phyloP scores from a whole-genome alignment of 2,329 filamentous ascomycete species.

The Xylariaceae sp. region DNA sequence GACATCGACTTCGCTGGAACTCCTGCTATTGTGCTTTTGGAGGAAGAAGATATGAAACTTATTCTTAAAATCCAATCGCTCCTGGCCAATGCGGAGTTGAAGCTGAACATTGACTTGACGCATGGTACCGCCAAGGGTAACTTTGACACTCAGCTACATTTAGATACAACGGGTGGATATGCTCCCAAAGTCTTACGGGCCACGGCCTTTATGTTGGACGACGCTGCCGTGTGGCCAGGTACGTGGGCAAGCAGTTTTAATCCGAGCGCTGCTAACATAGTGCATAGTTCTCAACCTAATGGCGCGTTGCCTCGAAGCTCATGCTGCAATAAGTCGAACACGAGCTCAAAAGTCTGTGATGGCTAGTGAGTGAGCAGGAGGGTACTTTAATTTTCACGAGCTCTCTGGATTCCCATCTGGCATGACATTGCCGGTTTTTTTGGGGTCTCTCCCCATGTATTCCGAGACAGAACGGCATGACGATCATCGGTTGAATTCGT shows the following conservation, averaged over 20 bases:
- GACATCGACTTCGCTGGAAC: slow-evolving; percentile 73
- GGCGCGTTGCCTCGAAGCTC: slow-evolving; percentile 50
- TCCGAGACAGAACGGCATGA: background rate
- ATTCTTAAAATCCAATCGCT: slow-evolving; percentile 78
- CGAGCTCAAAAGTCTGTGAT: slow-evolving; percentile 50
- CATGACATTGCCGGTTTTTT: background rate
- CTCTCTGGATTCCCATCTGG: background rate
- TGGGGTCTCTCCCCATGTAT: background rate
- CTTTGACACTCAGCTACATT: slow-evolving; percentile 50
- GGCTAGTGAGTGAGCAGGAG: slow-evolving; percentile 33
- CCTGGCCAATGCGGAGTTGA: slow-evolving; percentile 68
- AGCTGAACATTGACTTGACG: slow-evolving; percentile 58
- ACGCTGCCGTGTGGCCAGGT: slow-evolving; percentile 90
- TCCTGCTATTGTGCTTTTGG: slow-evolving; percentile 81
- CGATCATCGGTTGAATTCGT: background rate
- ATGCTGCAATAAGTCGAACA: slow-evolving; percentile 47
- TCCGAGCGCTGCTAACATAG: slow-evolving; percentile 12
- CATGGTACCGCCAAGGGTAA: slow-evolving; percentile 44
- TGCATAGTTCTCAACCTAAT: slow-evolving; percentile 47
- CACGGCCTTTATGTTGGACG: slow-evolving; percentile 81
- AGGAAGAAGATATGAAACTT: slow-evolving; percentile 85
- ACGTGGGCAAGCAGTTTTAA: slow-evolving; percentile 34
- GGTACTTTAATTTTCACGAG: background rate
- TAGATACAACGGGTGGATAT: slow-evolving; percentile 64
- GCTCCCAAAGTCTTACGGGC: slow-evolving; percentile 79